A percentile compares a stretch with the other conserved stretches of the same genome.
These are phyloP conservation scores for Helotiales sp. DNA, from an alignment of 2,329 filamentous ascomycete species.

Conservation along the genomic window DNA sequence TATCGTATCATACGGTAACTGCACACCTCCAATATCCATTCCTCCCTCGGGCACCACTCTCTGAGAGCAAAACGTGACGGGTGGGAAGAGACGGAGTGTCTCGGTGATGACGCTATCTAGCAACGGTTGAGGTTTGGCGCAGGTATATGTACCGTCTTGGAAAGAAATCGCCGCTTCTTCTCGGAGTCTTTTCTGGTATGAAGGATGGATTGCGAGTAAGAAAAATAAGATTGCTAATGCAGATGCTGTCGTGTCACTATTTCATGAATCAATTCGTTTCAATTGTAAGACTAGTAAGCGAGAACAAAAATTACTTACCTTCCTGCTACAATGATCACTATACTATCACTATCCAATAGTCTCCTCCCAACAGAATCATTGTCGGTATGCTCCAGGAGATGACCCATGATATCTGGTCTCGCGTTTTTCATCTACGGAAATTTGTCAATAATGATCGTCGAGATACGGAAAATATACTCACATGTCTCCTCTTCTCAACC, in stretches of 20 bases:
- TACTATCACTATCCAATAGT: conserved; percentile 12
- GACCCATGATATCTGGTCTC: conserved; percentile 19
- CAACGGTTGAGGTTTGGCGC: conserved; percentile 12
- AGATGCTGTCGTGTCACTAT: conserved; percentile 43
- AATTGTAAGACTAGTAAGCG: background rate
- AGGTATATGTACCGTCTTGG: conserved; percentile 8
- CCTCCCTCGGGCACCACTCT: conserved; percentile 40
- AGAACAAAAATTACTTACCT: conserved; percentile 10
- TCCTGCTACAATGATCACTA: conserved; percentile 22
- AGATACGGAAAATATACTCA: background rate
- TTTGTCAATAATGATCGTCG: background rate
- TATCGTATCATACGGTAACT: conserved; percentile 15
- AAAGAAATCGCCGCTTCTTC: conserved; percentile 15
- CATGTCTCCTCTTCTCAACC: conserved; percentile 11
- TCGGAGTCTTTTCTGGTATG: conserved; percentile 11
- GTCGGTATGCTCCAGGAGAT: background rate
- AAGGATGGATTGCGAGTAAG: conserved; percentile 18
- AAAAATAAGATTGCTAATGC: conserved; percentile 43
- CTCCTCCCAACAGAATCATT: background rate
- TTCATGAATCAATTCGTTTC: no score
- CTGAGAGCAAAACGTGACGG: conserved; percentile 23
- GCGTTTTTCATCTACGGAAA: background rate
- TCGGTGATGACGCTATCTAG: conserved; percentile 26
- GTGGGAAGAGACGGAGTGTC: conserved; percentile 18
- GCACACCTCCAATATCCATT: conserved; percentile 9